Evolutionary conservation across 163 green algal species (phyloP), one percentile per base, ranked within the genome.

Genomic region (Scenedesmus sp.): DNA sequence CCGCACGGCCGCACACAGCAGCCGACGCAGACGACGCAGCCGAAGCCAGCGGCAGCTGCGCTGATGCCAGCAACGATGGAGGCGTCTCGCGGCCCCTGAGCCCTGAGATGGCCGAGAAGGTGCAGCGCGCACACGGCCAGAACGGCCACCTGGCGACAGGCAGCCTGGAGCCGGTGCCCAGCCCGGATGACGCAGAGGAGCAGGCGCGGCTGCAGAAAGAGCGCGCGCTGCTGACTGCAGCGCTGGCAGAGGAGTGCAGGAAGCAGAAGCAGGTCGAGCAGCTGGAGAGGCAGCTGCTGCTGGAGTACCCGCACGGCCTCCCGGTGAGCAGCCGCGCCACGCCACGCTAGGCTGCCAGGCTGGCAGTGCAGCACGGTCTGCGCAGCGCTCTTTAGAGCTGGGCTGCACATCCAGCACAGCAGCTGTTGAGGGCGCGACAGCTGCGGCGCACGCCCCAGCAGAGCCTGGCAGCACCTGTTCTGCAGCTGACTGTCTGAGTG

Each of bases 241-340:
- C 83, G 10, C 40, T 49, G 37, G 59, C 59, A 22, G 83, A 79
- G 59, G 5, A 81, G 33, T 7, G 24, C 37, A 61, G 37, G 83
- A 35, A 59, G 65, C 70, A 78, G 85, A 46, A 90, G 85, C 33
- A 72, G 33, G 6, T 90, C 46, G 70, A 53, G 33, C 18, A 85
- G 85, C 68, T 83, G 16, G 68, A 37, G 72, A 15, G 40, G 30
- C 42, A 70, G 68, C 78, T 90, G 49, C 44, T 90, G 70, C 20
- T 68, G 72, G 44, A 90, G 72, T 90, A 85, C 35, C 85, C 85
- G 13, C 85, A 90, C 43, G 85, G 85, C 49, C 22, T 85, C 16
- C 85, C 85, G 46, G 85, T 90, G 20, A 72, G 85, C 33, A 3
- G 43, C 10, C 18, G 1, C 20, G 43, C 35, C 7, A 13, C 65